Conservation (phyloP, 2,329 filamentous ascomycete genomes). For the Eutypella sp. region DNA sequence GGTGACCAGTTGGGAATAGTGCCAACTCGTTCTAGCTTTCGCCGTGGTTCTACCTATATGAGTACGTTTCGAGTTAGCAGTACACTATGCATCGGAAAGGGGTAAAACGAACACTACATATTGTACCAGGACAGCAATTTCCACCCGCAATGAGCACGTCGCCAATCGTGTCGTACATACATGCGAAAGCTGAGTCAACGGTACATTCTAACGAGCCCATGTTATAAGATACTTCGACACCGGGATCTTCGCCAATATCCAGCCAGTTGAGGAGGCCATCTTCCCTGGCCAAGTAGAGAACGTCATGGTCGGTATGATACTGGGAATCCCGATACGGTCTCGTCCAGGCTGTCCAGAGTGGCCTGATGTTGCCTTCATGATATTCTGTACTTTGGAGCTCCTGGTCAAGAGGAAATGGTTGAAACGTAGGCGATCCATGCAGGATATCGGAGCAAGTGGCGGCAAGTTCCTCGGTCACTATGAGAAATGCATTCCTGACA, state of each 20-base stretch:
- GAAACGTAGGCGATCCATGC: constrained; percentile 44
- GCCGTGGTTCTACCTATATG: constrained; percentile 48
- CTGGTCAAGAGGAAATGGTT: constrained; percentile 35
- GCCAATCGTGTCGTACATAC: constrained; percentile 59
- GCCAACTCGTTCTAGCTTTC: constrained; percentile 49
- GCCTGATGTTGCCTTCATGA: constrained; percentile 42
- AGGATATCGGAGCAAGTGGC: constrained; percentile 52
- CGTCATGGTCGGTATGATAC: constrained; percentile 63
- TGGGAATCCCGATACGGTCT: constrained; percentile 63
- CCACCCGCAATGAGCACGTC: constrained; percentile 81
- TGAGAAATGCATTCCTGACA: constrained; percentile 64
- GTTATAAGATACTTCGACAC: constrained; percentile 49
- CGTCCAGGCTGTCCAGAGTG: constrained; percentile 81
- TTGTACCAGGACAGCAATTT: constrained; percentile 69
- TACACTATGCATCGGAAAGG: background rate
- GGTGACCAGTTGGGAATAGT: constrained; percentile 61
- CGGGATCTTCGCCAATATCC: constrained; percentile 56
- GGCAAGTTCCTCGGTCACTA: constrained; percentile 58
- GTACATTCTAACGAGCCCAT: constrained; percentile 67
- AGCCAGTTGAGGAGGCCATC: constrained; percentile 76
- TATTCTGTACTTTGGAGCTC: constrained; percentile 37
- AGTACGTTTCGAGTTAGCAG: constrained; percentile 4
- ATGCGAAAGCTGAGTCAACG: constrained; percentile 77
- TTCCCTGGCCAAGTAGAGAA: constrained; percentile 81
- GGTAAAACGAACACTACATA: constrained; percentile 58